Percentiles rank a stretch among this genome's conserved stretches.
phyloP scores from a whole-genome alignment of 2,329 filamentous ascomycete genomes.

The Lomentospora prolificans region DNA sequence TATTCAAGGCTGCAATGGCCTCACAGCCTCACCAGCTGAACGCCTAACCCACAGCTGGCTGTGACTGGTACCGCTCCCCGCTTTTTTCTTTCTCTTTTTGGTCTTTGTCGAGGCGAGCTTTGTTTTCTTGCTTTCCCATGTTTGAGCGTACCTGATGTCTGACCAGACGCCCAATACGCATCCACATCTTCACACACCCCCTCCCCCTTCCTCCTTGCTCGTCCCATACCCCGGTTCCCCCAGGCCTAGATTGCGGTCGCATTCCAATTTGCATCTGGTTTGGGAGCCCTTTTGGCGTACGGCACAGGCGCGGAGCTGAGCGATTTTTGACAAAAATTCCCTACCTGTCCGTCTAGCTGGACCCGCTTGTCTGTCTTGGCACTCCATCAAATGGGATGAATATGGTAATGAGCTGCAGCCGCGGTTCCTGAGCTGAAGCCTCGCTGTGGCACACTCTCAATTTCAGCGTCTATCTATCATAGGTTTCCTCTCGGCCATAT shows the following conservation, averaged over 20 bases:
- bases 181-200: too few species aligned
- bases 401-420: not conserved
- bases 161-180: too few species aligned
- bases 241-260: too few species aligned
- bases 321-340: not conserved
- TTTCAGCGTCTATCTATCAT: not conserved
- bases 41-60: not conserved
- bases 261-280: not conserved
- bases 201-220: not conserved
- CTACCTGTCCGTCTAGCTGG: not conserved
- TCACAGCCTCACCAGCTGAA: conserved; percentile 2
- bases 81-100: not conserved
- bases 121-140: too few species aligned
- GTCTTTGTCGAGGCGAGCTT: not conserved
- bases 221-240: not conserved
- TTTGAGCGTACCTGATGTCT: too few species aligned
- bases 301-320: not conserved
- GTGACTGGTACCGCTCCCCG: not conserved
- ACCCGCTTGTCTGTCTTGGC: not conserved
- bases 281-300: not conserved
- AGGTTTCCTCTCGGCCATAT: too few species aligned
- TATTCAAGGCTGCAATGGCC: not conserved
- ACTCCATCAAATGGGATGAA: not conserved
- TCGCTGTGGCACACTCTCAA: not conserved
- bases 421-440: not conserved